Evolutionary conservation across 768 basidiomycete species (phyloP).

Genomic region (Phaeotremella fagi): DNA sequence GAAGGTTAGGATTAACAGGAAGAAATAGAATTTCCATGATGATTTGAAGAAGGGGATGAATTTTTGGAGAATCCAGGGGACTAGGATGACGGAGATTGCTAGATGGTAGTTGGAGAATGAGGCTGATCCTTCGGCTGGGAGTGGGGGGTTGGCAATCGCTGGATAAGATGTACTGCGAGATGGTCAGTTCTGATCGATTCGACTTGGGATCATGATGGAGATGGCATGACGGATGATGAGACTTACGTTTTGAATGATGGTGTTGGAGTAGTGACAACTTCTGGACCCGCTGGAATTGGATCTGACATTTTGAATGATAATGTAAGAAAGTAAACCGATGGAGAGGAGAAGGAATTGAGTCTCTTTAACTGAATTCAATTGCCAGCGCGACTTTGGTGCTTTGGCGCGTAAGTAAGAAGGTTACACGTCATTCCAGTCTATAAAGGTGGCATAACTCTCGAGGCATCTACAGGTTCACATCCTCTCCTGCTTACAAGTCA

Average conservation of each 20-base stretch:
- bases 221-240: not conserved
- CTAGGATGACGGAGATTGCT: slow-evolving; percentile 66
- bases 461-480: not conserved
- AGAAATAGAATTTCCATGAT: slow-evolving; percentile 78
- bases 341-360: too few species aligned
- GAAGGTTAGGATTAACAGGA: slow-evolving; percentile 69
- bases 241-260: not conserved
- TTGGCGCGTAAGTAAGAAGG: too few species aligned
- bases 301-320: not conserved
- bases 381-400: too few species aligned
- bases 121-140: slow-evolving; percentile 48
- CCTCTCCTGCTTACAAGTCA: slow-evolving; percentile 32
- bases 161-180: slow-evolving; percentile 1
- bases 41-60: slow-evolving; percentile 74
- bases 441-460: not conserved
- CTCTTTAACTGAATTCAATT: too few species aligned
- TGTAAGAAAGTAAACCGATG: too few species aligned
- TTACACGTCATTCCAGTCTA: not conserved
- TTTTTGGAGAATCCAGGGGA: slow-evolving; percentile 79
- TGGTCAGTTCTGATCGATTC: not conserved
- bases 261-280: not conserved
- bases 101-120: slow-evolving; percentile 57
- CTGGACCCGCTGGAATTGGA: not conserved
- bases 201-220: not conserved
- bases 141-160: slow-evolving; percentile 44